Evolutionary conservation across 495 filamentous ascomycete genomes (phyloP).

Genomic region (Thermochaetoides thermophila): DNA sequence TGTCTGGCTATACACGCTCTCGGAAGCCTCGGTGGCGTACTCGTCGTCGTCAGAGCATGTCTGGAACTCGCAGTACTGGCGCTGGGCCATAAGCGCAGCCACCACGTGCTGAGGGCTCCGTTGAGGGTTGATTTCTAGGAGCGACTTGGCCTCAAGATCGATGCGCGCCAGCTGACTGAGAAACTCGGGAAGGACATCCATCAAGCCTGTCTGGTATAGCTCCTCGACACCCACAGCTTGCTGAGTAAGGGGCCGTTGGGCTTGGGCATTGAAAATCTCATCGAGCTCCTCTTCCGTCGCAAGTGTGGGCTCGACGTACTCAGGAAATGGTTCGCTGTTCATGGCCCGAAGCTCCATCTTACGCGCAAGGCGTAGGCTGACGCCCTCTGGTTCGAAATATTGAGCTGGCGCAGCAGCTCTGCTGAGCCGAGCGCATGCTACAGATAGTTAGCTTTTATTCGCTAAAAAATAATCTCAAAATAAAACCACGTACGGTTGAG

Average conservation of each 20-base stretch:
- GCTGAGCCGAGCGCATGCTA: conserved; percentile 9
- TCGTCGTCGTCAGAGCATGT: too few species aligned
- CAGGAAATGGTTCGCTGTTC: conserved; percentile 12
- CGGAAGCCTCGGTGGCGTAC: background rate
- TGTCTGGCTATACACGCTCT: background rate
- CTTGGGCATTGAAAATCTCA: conserved; percentile 11
- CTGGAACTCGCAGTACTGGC: too few species aligned
- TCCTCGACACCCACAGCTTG: conserved; percentile 15
- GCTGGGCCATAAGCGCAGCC: conserved; percentile 4
- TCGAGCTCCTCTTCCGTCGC: conserved; percentile 14
- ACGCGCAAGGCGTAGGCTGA: conserved; percentile 4
- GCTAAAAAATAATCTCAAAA: background rate
- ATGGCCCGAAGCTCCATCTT: conserved; percentile 5
- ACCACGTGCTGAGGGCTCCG: conserved; percentile 4
- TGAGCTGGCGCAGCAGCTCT: conserved; percentile 2
- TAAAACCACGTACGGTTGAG: conserved; percentile 4
- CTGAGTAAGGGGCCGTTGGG: conserved; percentile 1
- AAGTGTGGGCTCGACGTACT: conserved; percentile 12
- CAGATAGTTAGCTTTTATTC: background rate
- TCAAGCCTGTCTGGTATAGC: conserved; percentile 12
- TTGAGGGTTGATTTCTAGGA: conserved; percentile 13
- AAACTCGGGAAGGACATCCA: conserved; percentile 14
- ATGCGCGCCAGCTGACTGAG: conserved; percentile 15
- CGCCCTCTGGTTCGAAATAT: conserved; percentile 8
- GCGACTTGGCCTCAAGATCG: conserved; percentile 13